Base-by-base conservation (phyloP, 1,139 yeast genomes). In the Candida tetrigidarum region DNA sequence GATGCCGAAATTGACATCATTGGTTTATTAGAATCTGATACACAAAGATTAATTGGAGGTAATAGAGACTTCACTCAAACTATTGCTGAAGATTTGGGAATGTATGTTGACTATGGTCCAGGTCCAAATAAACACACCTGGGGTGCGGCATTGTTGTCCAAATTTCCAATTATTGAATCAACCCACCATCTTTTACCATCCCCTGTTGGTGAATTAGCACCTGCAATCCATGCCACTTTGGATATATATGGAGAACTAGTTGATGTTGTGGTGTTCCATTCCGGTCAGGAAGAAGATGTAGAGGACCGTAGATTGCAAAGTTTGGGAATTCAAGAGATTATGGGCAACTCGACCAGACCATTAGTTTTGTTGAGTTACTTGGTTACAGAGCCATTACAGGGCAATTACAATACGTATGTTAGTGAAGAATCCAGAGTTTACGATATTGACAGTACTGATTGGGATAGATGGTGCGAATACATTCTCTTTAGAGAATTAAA, bases 381-480 rank as follows among this genome's bases (percentile, higher is more conserved):
- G 59, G 99, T 93, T 16, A 89, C 97, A 2, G 81, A 78, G 40
- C 98, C 98, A 14, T 71, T 80, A 28, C 79, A 86, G 60, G 98
- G 97, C 12, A 92, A 93, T 67, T 93, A 93, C 71, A 84, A 89
- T 66, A 91, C 92, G 2, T 91, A 90, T 64, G 96, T 92, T 14
- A 84, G 96, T 57, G 86, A 86, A 43, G 67, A 73, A 54, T 84
- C 95, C 2, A 86, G 96, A 38, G 89, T 93, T 93, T 81, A 84
- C 56, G 99, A 93, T 64, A 91, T 93, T 54, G 99, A 93, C 62
- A 85, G 92, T 42, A 75, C 86, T 9, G 99, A 93, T 63, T 89
- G 95, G 86, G 99, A 93, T 62, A 81, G 99, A 69, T 93, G 99
- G 99, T 93, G 99, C 70, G 96, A 93, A 68, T 93, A 93, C 67